Evolutionary conservation across 2,329 filamentous ascomycete species (phyloP).

Genomic region (Penicillium sp.): DNA sequence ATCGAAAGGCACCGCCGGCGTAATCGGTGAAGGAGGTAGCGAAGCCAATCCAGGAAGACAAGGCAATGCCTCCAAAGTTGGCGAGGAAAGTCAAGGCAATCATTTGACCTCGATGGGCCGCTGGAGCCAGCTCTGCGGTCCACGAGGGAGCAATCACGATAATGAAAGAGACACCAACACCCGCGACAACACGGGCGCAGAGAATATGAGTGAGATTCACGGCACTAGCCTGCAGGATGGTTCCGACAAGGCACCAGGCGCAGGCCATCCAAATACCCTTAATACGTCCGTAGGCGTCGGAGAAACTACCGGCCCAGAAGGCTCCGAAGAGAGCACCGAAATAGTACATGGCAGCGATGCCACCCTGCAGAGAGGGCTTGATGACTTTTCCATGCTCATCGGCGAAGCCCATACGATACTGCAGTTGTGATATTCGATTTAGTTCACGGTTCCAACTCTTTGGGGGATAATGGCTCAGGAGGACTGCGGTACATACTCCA

Average conservation of each 20-base stretch:
- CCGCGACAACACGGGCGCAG: conserved; percentile 26
- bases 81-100: conserved; percentile 27
- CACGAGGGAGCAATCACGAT: conserved; percentile 25
- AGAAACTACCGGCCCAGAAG: conserved; percentile 23
- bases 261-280: conserved; percentile 27
- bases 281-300: conserved; percentile 25
- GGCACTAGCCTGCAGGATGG: conserved; percentile 24
- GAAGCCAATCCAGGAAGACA: conserved; percentile 32
- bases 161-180: conserved; percentile 29
- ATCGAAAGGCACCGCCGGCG: conserved; percentile 21
- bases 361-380: conserved; percentile 40
- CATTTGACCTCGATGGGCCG: conserved; percentile 20
- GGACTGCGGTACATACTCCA: conserved; percentile 9
- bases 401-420: conserved; percentile 11
- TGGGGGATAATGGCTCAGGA: neutral
- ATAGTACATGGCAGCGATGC: conserved; percentile 46
- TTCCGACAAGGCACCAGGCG: conserved; percentile 26
- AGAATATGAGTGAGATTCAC: conserved; percentile 26
- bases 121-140: conserved; percentile 26
- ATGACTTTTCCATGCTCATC: conserved; percentile 23
- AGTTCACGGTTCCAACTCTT: neutral
- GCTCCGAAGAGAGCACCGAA: conserved; percentile 23
- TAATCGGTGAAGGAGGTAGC: conserved; percentile 19
- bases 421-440: conserved; percentile 2
- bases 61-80: conserved; percentile 34